These are phyloP conservation scores for Astrephomene gubernaculifera DNA, from an alignment of 139 green algal genomes.

Conservation along the genomic window DNA sequence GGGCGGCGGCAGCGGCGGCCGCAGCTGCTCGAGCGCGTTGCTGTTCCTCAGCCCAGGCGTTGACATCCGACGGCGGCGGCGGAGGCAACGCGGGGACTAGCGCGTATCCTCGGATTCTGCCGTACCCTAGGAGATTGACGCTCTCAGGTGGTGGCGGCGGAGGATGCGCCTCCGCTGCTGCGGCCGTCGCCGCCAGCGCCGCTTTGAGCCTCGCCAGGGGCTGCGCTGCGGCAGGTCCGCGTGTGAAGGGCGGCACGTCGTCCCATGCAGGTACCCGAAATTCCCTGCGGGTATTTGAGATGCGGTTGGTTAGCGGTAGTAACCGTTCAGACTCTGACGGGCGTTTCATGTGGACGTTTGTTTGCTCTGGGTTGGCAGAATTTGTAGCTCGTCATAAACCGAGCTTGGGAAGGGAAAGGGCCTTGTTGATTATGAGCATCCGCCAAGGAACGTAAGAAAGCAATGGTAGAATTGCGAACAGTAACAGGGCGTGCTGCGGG, in stretches of 20 bases:
- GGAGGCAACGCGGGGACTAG: constrained; percentile 36
- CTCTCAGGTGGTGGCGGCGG: background rate
- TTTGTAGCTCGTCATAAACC: too few relatives aligned
- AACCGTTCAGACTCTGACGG: background rate
- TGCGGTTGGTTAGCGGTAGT: background rate
- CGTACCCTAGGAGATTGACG: constrained; percentile 30
- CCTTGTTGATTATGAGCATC: background rate
- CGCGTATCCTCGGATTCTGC: constrained; percentile 14
- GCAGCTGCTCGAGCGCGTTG: background rate
- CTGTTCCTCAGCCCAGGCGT: constrained; percentile 10
- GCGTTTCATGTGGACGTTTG: too few relatives aligned
- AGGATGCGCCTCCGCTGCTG: too few relatives aligned
- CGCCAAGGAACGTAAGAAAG: too few relatives aligned
- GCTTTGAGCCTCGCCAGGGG: background rate
- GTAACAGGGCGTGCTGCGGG: too few relatives aligned
- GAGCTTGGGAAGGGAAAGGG: background rate
- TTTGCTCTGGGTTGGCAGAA: too few relatives aligned
- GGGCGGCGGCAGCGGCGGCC: background rate
- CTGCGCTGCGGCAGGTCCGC: background rate
- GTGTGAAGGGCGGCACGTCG: constrained; percentile 46
- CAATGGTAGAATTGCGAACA: background rate
- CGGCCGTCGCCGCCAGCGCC: background rate
- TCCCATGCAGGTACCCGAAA: constrained; percentile 51
- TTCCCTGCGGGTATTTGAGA: constrained; percentile 6
- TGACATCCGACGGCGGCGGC: constrained; percentile 31